These are phyloP conservation scores for Boletus subparvulus DNA, from an alignment of 768 basidiomycete genomes.

Conservation along the genomic window DNA sequence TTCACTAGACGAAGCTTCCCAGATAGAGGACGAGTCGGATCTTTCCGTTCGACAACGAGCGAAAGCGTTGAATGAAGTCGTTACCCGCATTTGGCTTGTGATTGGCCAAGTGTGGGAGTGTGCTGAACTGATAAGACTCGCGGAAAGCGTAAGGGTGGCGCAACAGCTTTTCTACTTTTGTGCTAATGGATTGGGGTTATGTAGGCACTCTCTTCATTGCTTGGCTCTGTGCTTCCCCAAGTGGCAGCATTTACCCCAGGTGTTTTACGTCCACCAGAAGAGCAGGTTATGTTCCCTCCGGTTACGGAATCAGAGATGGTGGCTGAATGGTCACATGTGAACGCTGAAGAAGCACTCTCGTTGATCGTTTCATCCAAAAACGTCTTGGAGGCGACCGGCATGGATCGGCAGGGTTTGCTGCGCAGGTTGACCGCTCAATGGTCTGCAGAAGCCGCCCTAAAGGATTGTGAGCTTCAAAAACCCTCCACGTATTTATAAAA, in stretches of 20 bases:
- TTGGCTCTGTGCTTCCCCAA: conserved; percentile 39
- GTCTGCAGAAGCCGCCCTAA: conserved; percentile 73
- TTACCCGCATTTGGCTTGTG: conserved; percentile 63
- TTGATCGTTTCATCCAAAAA: conserved; percentile 51
- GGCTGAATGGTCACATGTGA: conserved; percentile 40
- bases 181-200: conserved; percentile 14
- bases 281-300: conserved; percentile 43
- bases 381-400: conserved; percentile 63
- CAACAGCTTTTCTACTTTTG: conserved; percentile 12
- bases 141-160: conserved; percentile 50
- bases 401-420: conserved; percentile 56
- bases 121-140: conserved; percentile 49
- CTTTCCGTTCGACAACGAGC: conserved; percentile 42
- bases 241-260: conserved; percentile 37
- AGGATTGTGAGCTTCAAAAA: conserved; percentile 58
- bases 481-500: conserved; percentile 11
- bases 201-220: conserved; percentile 49
- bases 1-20: conserved; percentile 60
- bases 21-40: conserved; percentile 42
- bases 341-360: conserved; percentile 53
- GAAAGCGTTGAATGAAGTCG: conserved; percentile 57
- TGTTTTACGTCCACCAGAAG: conserved; percentile 44
- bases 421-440: conserved; percentile 59
- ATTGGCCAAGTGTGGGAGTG: conserved; percentile 75
- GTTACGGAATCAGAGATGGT: conserved; percentile 22